These are phyloP conservation scores for Plasmodium coatneyi DNA, from an alignment of 169 alveolate genomes.

Conservation along the genomic window DNA sequence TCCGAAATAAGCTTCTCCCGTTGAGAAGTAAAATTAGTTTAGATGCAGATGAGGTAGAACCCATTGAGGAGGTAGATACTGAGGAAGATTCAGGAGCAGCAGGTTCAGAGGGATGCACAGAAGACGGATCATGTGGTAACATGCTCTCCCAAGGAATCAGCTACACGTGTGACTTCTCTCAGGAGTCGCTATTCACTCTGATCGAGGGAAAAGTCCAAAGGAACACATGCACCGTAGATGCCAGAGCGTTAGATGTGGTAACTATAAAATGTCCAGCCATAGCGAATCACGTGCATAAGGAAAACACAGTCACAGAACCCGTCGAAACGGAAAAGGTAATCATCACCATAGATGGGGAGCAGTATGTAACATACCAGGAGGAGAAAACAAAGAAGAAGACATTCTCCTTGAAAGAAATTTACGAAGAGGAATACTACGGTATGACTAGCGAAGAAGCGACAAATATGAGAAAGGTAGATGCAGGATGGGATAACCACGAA, in stretches of 20 bases:
- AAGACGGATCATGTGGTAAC: background rate
- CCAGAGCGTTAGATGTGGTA: slow-evolving; percentile 27
- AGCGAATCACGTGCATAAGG: background rate
- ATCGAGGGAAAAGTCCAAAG: slow-evolving; percentile 16
- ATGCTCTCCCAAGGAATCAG: background rate
- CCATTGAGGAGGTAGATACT: background rate
- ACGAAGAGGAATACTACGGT: slow-evolving; percentile 1
- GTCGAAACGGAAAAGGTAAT: background rate
- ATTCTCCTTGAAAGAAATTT: slow-evolving; percentile 44
- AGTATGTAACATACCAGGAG: slow-evolving; percentile 20
- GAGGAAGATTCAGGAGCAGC: background rate
- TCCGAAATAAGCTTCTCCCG: background rate
- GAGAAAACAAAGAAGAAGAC: slow-evolving; percentile 13
- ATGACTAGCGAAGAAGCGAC: slow-evolving; percentile 8
- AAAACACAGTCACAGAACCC: background rate
- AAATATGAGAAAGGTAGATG: background rate
- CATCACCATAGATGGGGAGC: slow-evolving; percentile 3
- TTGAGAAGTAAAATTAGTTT: background rate
- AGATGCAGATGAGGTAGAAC: background rate
- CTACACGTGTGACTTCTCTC: slow-evolving; percentile 37
- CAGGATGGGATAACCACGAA: slow-evolving; percentile 23
- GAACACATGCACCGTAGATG: slow-evolving; percentile 34
- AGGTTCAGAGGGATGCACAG: background rate
- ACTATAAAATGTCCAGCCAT: slow-evolving; percentile 48
- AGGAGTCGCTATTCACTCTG: background rate